phyloP scores from a whole-genome alignment of 176 grass and related monocot genomes.

The Musa beccarii region DNA sequence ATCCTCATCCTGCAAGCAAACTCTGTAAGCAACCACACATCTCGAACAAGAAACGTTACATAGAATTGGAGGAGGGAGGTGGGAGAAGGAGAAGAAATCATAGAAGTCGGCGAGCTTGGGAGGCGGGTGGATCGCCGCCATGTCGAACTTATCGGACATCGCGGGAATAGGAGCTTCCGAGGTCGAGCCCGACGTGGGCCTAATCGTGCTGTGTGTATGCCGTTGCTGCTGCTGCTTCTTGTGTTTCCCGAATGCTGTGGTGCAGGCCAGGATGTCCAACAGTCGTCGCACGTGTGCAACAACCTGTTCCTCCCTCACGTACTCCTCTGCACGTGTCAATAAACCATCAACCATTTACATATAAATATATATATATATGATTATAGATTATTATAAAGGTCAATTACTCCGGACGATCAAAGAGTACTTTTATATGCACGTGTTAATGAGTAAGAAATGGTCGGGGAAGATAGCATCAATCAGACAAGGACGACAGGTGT shows the following conservation, averaged over 20 bases:
- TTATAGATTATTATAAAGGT: neutral
- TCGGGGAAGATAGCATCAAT: too few relatives aligned
- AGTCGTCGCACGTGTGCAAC: constrained; percentile 77
- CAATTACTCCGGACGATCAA: neutral
- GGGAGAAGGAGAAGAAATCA: constrained; percentile 95
- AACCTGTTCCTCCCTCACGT: constrained; percentile 52
- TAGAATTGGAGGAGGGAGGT: constrained; percentile 67
- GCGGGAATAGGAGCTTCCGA: constrained; percentile 21
- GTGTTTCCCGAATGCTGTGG: constrained; percentile 66
- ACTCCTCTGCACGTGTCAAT: constrained; percentile 51
- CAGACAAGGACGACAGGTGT: too few relatives aligned
- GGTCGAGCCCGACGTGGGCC: neutral
- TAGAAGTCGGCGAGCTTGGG: constrained; percentile 90
- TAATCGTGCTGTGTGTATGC: constrained; percentile 10
- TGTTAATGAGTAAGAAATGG: neutral
- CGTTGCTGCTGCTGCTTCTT: constrained; percentile 37
- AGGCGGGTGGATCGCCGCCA: constrained; percentile 70
- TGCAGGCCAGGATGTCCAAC: constrained; percentile 85
- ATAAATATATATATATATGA: neutral
- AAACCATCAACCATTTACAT: neutral
- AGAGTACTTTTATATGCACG: neutral
- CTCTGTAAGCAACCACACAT: too few relatives aligned
- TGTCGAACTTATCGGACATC: constrained; percentile 89
- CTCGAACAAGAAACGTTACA: constrained; percentile 33
- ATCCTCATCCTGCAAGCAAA: too few relatives aligned